Percentiles rank a stretch among this genome's conserved stretches.
These are phyloP conservation scores for Fusarium penzigii DNA, from an alignment of 2,329 filamentous ascomycete species.

Conservation along the genomic window DNA sequence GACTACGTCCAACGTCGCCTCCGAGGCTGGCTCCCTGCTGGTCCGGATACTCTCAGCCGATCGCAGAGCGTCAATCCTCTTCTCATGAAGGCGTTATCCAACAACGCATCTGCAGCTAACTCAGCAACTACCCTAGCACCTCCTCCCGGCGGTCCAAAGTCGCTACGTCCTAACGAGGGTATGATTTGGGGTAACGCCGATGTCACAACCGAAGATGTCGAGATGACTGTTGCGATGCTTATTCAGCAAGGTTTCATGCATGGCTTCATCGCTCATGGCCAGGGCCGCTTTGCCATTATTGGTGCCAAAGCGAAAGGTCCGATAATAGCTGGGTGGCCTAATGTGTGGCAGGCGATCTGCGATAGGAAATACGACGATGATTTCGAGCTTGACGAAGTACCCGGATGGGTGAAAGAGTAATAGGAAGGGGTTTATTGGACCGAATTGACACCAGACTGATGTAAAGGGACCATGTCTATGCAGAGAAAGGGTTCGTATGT, in stretches of 20 bases:
- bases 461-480: neutral
- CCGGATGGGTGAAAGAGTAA: slow-evolving; percentile 69
- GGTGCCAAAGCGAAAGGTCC: slow-evolving; percentile 70
- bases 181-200: slow-evolving; percentile 64
- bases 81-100: slow-evolving; percentile 53
- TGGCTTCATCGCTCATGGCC: slow-evolving; percentile 80
- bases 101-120: slow-evolving; percentile 42
- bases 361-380: slow-evolving; percentile 60
- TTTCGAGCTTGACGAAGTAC: slow-evolving; percentile 64
- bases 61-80: slow-evolving; percentile 49
- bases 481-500: neutral
- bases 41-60: slow-evolving; percentile 34
- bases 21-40: slow-evolving; percentile 55
- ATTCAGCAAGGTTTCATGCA: slow-evolving; percentile 79
- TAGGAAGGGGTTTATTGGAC: neutral
- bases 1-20: slow-evolving; percentile 64
- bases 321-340: slow-evolving; percentile 73
- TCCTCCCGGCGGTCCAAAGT: slow-evolving; percentile 47
- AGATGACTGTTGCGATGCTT: slow-evolving; percentile 74
- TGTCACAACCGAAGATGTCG: slow-evolving; percentile 66
- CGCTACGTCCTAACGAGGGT: slow-evolving; percentile 58
- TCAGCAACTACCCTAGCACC: slow-evolving; percentile 45
- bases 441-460: neutral
- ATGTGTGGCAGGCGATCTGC: slow-evolving; percentile 68
- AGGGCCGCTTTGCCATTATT: slow-evolving; percentile 77